Percentiles rank a stretch among this genome's conserved stretches.
phyloP scores from a whole-genome alignment of 306 rosid genomes.

The Ammopiptanthus mongolicus region DNA sequence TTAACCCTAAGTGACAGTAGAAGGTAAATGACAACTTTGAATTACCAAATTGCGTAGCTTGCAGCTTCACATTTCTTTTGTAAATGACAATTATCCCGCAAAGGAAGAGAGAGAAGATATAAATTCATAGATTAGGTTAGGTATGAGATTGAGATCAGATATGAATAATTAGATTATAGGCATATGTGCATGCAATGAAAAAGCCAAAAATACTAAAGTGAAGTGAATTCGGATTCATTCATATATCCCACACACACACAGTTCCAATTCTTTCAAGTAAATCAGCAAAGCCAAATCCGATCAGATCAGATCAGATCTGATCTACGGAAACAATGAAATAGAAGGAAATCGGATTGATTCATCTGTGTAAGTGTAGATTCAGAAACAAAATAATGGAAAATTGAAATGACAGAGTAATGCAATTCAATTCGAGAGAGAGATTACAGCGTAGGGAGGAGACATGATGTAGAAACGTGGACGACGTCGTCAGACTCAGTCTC shows the following conservation, averaged over 20 bases:
- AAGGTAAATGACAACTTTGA: too few relatives aligned
- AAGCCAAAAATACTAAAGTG: neutral
- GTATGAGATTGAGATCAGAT: too few relatives aligned
- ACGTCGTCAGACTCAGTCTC: too few relatives aligned
- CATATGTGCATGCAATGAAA: neutral
- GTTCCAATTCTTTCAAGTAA: neutral
- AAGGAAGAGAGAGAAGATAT: too few relatives aligned
- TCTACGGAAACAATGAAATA: neutral
- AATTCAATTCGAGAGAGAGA: neutral
- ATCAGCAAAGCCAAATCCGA: neutral
- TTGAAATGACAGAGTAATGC: neutral
- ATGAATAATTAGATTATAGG: neutral
- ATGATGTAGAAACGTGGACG: neutral
- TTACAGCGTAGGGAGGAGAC: slow-evolving; percentile 32
- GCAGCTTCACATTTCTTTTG: too few relatives aligned
- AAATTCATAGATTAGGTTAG: too few relatives aligned
- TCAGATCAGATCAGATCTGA: too few relatives aligned
- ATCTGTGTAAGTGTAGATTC: neutral
- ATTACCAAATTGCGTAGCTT: too few relatives aligned
- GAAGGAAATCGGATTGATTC: neutral
- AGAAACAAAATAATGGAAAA: neutral
- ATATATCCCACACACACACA: too few relatives aligned
- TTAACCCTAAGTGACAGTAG: neutral
- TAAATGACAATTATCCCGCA: too few relatives aligned
- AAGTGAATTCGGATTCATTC: neutral